Conservation (phyloP, 345 rosid genomes). For the Eutrema heterophyllum region DNA sequence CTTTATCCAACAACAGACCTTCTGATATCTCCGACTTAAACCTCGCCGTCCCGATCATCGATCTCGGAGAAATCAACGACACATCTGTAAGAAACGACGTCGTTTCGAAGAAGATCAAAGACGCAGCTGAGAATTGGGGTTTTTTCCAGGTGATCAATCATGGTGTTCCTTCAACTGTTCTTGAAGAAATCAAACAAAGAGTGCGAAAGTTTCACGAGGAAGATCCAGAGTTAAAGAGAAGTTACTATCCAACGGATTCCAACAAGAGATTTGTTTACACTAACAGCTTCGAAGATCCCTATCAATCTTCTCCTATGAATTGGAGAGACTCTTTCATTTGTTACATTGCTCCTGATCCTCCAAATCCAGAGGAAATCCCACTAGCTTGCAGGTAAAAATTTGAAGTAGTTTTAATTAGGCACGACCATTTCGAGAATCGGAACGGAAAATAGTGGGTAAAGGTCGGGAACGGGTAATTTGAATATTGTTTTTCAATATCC, state of each 20-base stretch:
- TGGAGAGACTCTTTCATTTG: conserved; percentile 38
- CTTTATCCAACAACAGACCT: neutral
- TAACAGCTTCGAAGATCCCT: conserved; percentile 30
- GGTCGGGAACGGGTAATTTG: too few species aligned
- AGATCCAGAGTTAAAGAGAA: conserved; percentile 9
- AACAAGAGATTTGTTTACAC: conserved; percentile 10
- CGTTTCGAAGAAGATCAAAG: conserved; percentile 21
- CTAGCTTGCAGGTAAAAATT: conserved; percentile 32
- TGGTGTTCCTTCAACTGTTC: conserved; percentile 34
- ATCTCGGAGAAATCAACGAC: conserved; percentile 16
- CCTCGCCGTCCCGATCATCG: conserved; percentile 35
- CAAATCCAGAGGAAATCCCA: conserved; percentile 36
- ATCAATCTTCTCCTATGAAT: conserved; percentile 15
- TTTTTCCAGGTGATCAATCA: conserved; percentile 52
- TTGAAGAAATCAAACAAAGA: conserved; percentile 26
- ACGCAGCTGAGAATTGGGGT: conserved; percentile 29
- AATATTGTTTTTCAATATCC: too few species aligned
- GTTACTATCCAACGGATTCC: neutral
- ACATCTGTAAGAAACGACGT: neutral
- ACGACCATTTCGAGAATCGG: too few species aligned
- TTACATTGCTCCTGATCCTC: conserved; percentile 35
- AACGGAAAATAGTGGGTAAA: too few species aligned
- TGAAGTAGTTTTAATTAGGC: too few species aligned
- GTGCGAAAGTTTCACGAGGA: conserved; percentile 19
- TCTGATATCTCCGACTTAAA: neutral